These are phyloP conservation scores for Saccharomycopsis crataegensis DNA, from an alignment of 1,139 yeast species.

Conservation along the genomic window DNA sequence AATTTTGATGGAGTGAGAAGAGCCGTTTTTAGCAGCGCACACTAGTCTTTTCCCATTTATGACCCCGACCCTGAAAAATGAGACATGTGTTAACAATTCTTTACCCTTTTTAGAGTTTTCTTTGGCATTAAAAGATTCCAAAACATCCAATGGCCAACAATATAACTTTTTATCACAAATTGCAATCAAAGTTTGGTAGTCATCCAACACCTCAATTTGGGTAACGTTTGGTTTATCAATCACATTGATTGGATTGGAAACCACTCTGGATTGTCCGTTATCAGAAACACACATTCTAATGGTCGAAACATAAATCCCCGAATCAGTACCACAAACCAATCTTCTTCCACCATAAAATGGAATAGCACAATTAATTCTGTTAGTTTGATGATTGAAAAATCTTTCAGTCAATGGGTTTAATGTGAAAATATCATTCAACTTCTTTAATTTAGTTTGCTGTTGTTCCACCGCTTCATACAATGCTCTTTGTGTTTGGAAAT, in stretches of 20 bases:
- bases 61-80: slow-evolving; percentile 87
- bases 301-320: slow-evolving; percentile 78
- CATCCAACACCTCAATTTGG: slow-evolving; percentile 88
- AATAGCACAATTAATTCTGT: slow-evolving; percentile 84
- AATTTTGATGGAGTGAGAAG: slow-evolving; percentile 70
- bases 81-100: slow-evolving; percentile 75
- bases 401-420: slow-evolving; percentile 66
- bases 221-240: slow-evolving; percentile 72
- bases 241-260: slow-evolving; percentile 72
- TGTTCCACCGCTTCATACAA: slow-evolving; percentile 70
- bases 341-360: slow-evolving; percentile 95
- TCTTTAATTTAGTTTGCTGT: slow-evolving; percentile 70
- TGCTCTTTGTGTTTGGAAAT: slow-evolving; percentile 67
- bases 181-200: slow-evolving; percentile 76
- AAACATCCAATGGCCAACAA: slow-evolving; percentile 78
- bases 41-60: slow-evolving; percentile 84
- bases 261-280: slow-evolving; percentile 39
- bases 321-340: slow-evolving; percentile 82
- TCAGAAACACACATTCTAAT: slow-evolving; percentile 35
- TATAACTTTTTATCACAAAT: slow-evolving; percentile 76
- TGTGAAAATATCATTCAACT: slow-evolving; percentile 73
- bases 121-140: slow-evolving; percentile 33
- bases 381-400: slow-evolving; percentile 57
- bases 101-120: slow-evolving; percentile 72
- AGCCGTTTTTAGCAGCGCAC: slow-evolving; percentile 79